Percentiles rank a stretch among this genome's conserved stretches.
Conservation (phyloP, 176 grass and related monocot species). For the Triticum turgidum region DNA sequence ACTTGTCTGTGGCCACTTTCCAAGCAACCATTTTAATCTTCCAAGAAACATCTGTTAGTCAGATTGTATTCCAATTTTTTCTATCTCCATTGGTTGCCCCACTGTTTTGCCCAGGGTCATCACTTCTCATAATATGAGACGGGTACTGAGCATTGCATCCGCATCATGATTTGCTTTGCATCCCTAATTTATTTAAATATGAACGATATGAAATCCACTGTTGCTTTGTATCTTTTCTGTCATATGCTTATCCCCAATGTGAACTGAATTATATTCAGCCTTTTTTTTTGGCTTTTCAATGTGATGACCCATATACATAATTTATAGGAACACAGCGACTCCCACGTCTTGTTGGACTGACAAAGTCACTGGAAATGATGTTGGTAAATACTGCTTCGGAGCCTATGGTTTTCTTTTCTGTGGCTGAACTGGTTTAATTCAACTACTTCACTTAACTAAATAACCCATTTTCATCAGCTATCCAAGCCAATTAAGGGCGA, state of each 20-base stretch:
- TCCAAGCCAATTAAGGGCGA: conserved; percentile 81
- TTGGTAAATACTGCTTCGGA: conserved; percentile 54
- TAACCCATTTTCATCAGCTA: conserved; percentile 42
- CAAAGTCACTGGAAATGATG: conserved; percentile 92
- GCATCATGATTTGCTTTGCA: background rate
- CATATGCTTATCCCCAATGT: conserved; percentile 8
- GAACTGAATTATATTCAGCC: background rate
- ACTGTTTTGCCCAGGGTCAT: conserved; percentile 7
- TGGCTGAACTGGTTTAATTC: background rate
- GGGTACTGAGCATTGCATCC: background rate
- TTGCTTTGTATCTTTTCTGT: background rate
- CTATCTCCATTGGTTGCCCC: background rate
- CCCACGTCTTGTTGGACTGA: conserved; percentile 84
- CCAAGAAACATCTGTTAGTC: background rate
- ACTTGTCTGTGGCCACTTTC: background rate
- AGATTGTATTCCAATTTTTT: background rate
- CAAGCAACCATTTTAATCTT: background rate
- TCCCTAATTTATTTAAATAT: background rate
- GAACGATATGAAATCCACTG: background rate
- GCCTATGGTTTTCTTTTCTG: background rate
- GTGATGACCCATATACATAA: background rate
- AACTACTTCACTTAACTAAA: background rate
- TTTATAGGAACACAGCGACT: conserved; percentile 89
- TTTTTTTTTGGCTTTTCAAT: background rate
- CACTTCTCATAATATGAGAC: background rate